Evolutionary conservation across 169 alveolate genomes (phyloP).

Genomic region (Sarcocystis neurona): DNA sequence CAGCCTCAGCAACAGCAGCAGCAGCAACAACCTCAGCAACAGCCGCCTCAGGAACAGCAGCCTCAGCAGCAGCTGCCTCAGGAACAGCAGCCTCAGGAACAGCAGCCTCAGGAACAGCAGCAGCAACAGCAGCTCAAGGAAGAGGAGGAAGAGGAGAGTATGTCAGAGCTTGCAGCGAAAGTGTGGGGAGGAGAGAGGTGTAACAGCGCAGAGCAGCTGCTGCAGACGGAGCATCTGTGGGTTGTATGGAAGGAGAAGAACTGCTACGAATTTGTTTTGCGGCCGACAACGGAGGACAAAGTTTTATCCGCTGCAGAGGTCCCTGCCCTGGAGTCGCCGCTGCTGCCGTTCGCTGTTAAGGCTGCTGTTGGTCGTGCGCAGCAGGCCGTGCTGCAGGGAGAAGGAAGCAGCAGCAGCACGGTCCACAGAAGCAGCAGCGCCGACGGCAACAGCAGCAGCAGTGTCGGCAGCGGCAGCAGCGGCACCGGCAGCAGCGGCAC

Average conservation of each 20-base stretch:
- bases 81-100: no score
- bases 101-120: no score
- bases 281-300: neutral
- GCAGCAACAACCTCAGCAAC: no score
- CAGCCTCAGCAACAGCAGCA: no score
- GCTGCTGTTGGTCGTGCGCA: neutral
- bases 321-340: neutral
- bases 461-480: neutral
- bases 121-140: no score
- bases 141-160: no score
- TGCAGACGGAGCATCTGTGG: slow-evolving; percentile 33
- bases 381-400: neutral
- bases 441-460: neutral
- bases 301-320: slow-evolving; percentile 10
- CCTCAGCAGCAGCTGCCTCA: no score
- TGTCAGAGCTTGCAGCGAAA: no score
- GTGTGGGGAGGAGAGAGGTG: neutral
- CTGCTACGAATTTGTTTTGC: slow-evolving; percentile 4
- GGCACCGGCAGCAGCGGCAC: neutral
- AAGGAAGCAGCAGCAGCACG: no score
- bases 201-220: slow-evolving; percentile 1
- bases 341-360: slow-evolving; percentile 33
- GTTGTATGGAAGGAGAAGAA: slow-evolving; percentile 3
- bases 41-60: no score
- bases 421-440: neutral